Percentiles rank a stretch among this genome's conserved stretches.
Evolutionary conservation across 441 rosid genomes (phyloP).

Genomic region (Erodium chrysanthum): DNA sequence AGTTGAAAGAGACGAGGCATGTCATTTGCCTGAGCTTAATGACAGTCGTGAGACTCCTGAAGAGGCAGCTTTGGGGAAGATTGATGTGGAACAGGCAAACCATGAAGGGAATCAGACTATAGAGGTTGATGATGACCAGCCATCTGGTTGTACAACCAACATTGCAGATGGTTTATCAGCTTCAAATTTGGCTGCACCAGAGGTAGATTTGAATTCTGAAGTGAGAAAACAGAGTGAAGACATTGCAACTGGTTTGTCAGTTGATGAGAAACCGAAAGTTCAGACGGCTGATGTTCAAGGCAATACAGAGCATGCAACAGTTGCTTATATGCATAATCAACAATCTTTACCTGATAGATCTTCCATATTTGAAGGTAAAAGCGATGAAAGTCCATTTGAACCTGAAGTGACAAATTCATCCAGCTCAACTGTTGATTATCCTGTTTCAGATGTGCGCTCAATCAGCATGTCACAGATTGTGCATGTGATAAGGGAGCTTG

Average conservation of each 20-base stretch:
- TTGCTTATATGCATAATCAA: slow-evolving; percentile 9
- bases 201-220: slow-evolving; percentile 25
- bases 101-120: slow-evolving; percentile 28
- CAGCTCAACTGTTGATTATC: slow-evolving; percentile 23
- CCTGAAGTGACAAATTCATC: slow-evolving; percentile 23
- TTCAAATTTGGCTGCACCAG: slow-evolving; percentile 22
- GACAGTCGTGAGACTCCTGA: slow-evolving; percentile 26
- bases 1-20: slow-evolving; percentile 22
- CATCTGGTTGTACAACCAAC: slow-evolving; percentile 21
- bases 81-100: slow-evolving; percentile 22
- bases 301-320: slow-evolving; percentile 19
- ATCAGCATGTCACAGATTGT: slow-evolving; percentile 41
- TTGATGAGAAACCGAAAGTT: slow-evolving; percentile 27
- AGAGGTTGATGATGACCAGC: slow-evolving; percentile 23
- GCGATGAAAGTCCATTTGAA: slow-evolving; percentile 31
- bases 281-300: slow-evolving; percentile 12
- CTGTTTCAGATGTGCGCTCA: slow-evolving; percentile 31
- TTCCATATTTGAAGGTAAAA: slow-evolving; percentile 28
- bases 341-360: slow-evolving; percentile 36
- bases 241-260: slow-evolving; percentile 20
- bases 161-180: slow-evolving; percentile 23
- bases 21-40: slow-evolving; percentile 16
- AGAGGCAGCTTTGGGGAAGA: slow-evolving; percentile 22
- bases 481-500: slow-evolving; percentile 44
- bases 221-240: slow-evolving; percentile 22